These are phyloP conservation scores for Syzygium malaccense DNA, from an alignment of 441 rosid genomes.

Conservation along the genomic window DNA sequence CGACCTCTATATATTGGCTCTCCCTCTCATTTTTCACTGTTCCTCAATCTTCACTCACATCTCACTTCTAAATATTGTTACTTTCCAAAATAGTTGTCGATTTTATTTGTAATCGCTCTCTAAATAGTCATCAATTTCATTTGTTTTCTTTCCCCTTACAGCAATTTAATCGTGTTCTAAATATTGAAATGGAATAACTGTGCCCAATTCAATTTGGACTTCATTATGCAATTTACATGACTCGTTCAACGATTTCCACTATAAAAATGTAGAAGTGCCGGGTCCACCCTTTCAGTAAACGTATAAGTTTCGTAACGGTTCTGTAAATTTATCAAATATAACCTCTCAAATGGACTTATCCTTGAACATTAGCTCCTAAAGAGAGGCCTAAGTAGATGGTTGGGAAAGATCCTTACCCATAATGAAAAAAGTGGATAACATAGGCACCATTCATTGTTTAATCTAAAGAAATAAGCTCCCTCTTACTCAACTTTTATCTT, in stretches of 20 bases:
- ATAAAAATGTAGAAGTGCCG: neutral
- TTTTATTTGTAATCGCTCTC: too few species aligned
- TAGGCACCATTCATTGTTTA: too few species aligned
- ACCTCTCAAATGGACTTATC: neutral
- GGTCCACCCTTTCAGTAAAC: too few species aligned
- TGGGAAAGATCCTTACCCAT: neutral
- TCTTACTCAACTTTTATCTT: too few species aligned
- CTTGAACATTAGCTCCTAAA: neutral
- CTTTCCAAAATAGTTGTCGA: too few species aligned
- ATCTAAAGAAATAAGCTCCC: neutral
- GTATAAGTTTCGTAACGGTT: neutral
- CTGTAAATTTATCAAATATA: neutral
- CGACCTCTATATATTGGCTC: too few species aligned
- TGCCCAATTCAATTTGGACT: neutral
- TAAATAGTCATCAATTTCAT: neutral
- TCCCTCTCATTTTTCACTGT: too few species aligned
- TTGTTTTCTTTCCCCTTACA: neutral
- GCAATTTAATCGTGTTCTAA: neutral
- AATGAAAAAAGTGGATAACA: too few species aligned
- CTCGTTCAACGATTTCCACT: neutral
- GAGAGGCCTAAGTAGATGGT: neutral
- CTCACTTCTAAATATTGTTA: too few species aligned
- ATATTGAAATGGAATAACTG: rapidly evolving
- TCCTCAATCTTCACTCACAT: too few species aligned
- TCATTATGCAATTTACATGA: neutral